phyloP scores from a whole-genome alignment of 345 rosid genomes.

The Gossypium anomalum region DNA sequence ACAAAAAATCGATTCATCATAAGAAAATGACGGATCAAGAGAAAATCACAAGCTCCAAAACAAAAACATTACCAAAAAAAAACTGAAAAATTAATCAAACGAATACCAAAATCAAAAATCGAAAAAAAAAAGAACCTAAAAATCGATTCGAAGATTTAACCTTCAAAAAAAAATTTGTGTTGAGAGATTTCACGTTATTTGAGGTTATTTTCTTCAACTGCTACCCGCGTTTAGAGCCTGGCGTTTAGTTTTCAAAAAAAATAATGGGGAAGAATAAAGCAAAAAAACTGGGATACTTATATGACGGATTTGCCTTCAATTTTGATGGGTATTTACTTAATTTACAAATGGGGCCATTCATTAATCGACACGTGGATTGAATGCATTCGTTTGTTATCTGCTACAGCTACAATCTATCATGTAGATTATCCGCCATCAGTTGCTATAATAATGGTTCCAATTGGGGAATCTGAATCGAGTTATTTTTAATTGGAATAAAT shows the following conservation, averaged over 20 bases:
- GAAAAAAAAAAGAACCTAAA: background rate
- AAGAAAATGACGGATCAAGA: slow-evolving; percentile 2
- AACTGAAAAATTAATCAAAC: background rate
- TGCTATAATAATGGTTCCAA: no score
- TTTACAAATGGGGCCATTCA: background rate
- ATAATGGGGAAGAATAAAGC: background rate
- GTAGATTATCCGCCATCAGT: background rate
- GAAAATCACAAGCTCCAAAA: background rate
- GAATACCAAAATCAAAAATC: background rate
- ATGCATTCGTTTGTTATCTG: background rate
- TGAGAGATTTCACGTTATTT: background rate
- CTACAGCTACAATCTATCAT: background rate
- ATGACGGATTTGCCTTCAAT: background rate
- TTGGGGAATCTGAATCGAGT: no score
- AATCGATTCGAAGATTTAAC: slow-evolving; percentile 3
- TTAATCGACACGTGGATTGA: background rate
- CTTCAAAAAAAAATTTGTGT: background rate
- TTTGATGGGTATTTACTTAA: background rate
- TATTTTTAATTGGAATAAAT: no score
- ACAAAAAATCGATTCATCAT: background rate
- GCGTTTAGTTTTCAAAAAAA: slow-evolving; percentile 2
- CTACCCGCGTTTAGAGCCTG: slow-evolving; percentile 12
- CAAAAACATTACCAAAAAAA: background rate
- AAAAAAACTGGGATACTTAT: background rate
- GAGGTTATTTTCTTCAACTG: background rate